These are phyloP conservation scores for Aureobasidium vineae DNA, from an alignment of 2,329 filamentous ascomycete species.

Conservation along the genomic window DNA sequence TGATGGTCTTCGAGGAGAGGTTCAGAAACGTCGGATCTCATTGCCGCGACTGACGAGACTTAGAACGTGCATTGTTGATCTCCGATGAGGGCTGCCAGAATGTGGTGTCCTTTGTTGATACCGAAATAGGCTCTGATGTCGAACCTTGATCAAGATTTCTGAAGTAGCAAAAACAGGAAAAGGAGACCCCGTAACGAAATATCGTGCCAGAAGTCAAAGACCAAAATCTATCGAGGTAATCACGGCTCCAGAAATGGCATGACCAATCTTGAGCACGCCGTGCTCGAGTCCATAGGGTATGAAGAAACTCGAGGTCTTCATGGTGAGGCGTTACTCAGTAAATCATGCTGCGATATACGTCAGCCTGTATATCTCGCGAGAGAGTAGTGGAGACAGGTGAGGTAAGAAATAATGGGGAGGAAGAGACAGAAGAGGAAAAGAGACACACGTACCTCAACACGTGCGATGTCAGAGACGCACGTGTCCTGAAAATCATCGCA, in stretches of 20 bases:
- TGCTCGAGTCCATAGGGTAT: background rate
- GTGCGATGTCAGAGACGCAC: background rate
- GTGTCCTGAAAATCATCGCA: background rate
- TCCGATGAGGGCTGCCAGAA: background rate
- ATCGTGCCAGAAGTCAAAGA: background rate
- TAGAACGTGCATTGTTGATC: background rate
- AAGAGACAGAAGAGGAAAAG: background rate
- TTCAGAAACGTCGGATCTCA: background rate
- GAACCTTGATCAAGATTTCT: background rate
- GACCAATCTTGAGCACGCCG: background rate
- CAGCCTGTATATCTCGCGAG: background rate
- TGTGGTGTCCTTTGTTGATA: background rate
- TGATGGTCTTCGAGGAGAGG: background rate
- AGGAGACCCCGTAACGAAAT: background rate
- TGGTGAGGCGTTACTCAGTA: background rate
- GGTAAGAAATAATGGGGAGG: background rate
- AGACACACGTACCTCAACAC: background rate
- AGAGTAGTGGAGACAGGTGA: background rate
- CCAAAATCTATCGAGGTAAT: background rate
- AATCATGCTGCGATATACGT: background rate
- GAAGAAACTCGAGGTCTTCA: background rate
- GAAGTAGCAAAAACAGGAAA: background rate
- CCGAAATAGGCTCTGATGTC: background rate
- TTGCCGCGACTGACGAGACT: no score
- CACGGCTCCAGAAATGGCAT: background rate